Conservation (phyloP, 2,329 filamentous ascomycete genomes). For the Cladosporium sp. region DNA sequence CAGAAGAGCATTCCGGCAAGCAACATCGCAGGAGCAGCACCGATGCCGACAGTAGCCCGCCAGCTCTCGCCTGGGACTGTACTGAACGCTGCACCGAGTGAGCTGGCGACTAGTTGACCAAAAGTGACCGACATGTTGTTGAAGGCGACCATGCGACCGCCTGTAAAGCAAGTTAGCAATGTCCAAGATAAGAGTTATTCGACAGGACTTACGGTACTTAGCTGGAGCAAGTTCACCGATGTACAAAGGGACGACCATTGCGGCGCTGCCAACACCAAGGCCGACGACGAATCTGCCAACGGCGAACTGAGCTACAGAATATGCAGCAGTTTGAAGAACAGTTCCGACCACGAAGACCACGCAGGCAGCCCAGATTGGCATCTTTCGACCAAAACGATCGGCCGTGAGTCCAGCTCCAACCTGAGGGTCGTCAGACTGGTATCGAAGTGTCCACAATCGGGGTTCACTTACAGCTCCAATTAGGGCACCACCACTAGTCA, state of each 20-base stretch:
- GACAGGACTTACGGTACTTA: slow-evolving; percentile 30
- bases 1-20: slow-evolving; percentile 42
- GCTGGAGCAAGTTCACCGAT: slow-evolving; percentile 50
- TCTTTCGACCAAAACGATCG: slow-evolving; percentile 39
- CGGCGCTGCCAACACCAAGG: slow-evolving; percentile 46
- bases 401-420: slow-evolving; percentile 26
- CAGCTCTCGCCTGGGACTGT: slow-evolving; percentile 41
- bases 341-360: slow-evolving; percentile 39
- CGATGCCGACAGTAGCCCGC: slow-evolving; percentile 48
- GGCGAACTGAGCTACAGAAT: slow-evolving; percentile 39
- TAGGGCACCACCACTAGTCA: slow-evolving; percentile 48
- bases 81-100: slow-evolving; percentile 30
- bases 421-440: background rate
- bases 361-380: slow-evolving; percentile 39
- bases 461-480: slow-evolving; percentile 35
- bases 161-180: background rate
- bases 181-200: background rate
- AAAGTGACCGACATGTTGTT: slow-evolving; percentile 43
- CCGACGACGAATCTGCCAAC: slow-evolving; percentile 47
- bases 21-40: slow-evolving; percentile 45
- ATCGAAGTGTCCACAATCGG: no score
- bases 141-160: slow-evolving; percentile 46
- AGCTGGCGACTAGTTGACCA: slow-evolving; percentile 30
- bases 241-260: slow-evolving; percentile 43
- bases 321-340: slow-evolving; percentile 23